Evolutionary conservation across 78 protist species (phyloP).

Genomic region (Trichosphaerium sp.): DNA sequence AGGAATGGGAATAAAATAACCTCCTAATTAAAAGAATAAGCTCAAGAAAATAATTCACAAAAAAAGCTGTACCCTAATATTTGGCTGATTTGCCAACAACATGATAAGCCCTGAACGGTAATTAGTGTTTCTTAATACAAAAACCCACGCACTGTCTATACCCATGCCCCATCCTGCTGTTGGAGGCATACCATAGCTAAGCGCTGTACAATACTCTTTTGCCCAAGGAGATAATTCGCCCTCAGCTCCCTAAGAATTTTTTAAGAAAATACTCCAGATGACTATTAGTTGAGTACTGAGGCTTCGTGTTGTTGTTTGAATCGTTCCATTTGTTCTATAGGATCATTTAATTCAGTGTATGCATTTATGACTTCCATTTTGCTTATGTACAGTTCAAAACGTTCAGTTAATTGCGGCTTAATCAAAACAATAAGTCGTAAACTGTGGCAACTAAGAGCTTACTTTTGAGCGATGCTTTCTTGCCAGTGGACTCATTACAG

Average conservation of each 20-base stretch:
- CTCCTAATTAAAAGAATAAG: slow-evolving; percentile 37
- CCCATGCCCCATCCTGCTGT: slow-evolving; percentile 37
- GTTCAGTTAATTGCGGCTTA: slow-evolving; percentile 5
- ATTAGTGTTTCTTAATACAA: too few relatives aligned
- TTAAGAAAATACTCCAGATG: too few relatives aligned
- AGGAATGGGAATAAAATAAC: slow-evolving; percentile 98
- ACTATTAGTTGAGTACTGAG: too few relatives aligned
- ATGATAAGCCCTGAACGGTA: too few relatives aligned
- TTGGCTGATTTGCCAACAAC: slow-evolving; percentile 82
- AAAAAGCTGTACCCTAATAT: slow-evolving; percentile 81
- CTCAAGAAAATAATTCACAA: too few relatives aligned
- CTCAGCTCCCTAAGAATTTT: too few relatives aligned
- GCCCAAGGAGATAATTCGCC: slow-evolving; percentile 6
- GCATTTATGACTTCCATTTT: slow-evolving; percentile 11
- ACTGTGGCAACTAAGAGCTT: too few relatives aligned
- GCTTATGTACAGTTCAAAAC: slow-evolving; percentile 18
- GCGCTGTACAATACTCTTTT: slow-evolving; percentile 1
- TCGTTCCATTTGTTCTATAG: slow-evolving; percentile 14
- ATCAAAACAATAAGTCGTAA: too few relatives aligned
- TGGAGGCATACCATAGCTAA: slow-evolving; percentile 18
- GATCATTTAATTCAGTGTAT: slow-evolving; percentile 35
- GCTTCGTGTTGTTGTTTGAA: slow-evolving; percentile 4
- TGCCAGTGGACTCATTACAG: neutral
- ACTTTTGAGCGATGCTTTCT: neutral
- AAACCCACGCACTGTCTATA: too few relatives aligned